These are phyloP conservation scores for Carpinus fangiana DNA, from an alignment of 306 rosid genomes.

Conservation along the genomic window DNA sequence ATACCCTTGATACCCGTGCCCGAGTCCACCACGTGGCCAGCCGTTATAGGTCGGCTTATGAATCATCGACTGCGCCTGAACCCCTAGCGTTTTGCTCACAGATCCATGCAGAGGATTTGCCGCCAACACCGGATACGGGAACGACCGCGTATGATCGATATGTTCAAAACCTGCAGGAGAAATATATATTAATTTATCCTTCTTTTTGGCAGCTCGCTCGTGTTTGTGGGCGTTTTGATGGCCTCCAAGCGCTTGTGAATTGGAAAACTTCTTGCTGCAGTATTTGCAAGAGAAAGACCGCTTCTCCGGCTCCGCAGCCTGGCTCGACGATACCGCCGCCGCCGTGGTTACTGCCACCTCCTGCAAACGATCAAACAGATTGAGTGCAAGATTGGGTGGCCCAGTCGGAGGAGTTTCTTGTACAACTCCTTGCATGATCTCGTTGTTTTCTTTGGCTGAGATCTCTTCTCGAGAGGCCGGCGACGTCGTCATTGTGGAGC, in stretches of 20 bases:
- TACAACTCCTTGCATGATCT: background rate
- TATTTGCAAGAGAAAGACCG: conserved; percentile 15
- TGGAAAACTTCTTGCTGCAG: conserved; percentile 36
- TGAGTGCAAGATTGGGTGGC: background rate
- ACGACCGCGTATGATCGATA: background rate
- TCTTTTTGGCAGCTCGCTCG: conserved; percentile 41
- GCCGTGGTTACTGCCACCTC: background rate
- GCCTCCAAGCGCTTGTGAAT: conserved; percentile 66
- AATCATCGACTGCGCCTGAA: background rate
- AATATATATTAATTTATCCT: background rate
- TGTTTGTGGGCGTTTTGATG: conserved; percentile 72
- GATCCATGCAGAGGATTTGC: background rate
- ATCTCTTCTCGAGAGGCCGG: background rate
- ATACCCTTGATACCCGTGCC: background rate
- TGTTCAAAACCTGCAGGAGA: background rate
- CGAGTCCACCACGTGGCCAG: background rate
- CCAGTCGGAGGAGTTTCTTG: background rate
- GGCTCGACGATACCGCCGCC: background rate
- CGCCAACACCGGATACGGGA: background rate
- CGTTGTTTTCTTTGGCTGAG: background rate
- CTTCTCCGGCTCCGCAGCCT: background rate
- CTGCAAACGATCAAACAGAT: background rate
- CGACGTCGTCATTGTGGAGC: background rate
- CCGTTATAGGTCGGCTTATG: background rate
- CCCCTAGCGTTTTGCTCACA: background rate